Evolutionary conservation across 2,329 filamentous ascomycete species (phyloP), one percentile per base, ranked within the genome.

Genomic region (Basipetospora chlamydospora): DNA sequence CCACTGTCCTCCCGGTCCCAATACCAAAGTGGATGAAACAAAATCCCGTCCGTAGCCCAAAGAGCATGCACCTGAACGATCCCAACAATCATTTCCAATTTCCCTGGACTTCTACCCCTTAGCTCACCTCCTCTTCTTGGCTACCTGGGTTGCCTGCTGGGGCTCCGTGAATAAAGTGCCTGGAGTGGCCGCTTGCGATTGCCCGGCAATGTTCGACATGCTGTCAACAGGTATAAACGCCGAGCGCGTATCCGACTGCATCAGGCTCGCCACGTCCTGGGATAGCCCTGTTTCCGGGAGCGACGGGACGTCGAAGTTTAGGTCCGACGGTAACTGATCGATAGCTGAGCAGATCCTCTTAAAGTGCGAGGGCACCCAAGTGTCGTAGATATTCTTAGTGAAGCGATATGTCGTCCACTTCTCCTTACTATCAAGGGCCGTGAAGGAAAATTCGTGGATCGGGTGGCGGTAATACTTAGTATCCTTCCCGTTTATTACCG

Each of bases 351-450:
- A 51, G 32, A 62, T 51, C 29, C 47, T 52, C 43, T 52, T 46
- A 9, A 60, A 50, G 41, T 60, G 54, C 33, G 38, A 34, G 5
- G 50, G 55, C 49, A 53, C 47, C 55, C 53, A 60, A 3, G 20
- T 43, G 26, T 55, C 43, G 39, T 59, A 60, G 28, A 61, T 42
- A 32, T 50, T 59, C 39, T 46, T 55, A 3, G 46, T 51, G 37
- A 60, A 57, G 8, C 45, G 49, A 44, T 59, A 57, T 9, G 51
- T 43, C 3, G 47, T 52, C 54, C 54, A 58, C 42, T 48, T 58
- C 2, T 58, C 51, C 39, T 43, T 54, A 1, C 54, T 51, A 22
- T 56, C 46, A 1, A 49, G 37, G 22, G 3, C 43, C 0, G 47
- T 51, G 29, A 60, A 56, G 44, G 39, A 18, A 39, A 59, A 58